phyloP scores from a whole-genome alignment of 441 rosid genomes.

The Erodium texanum region DNA sequence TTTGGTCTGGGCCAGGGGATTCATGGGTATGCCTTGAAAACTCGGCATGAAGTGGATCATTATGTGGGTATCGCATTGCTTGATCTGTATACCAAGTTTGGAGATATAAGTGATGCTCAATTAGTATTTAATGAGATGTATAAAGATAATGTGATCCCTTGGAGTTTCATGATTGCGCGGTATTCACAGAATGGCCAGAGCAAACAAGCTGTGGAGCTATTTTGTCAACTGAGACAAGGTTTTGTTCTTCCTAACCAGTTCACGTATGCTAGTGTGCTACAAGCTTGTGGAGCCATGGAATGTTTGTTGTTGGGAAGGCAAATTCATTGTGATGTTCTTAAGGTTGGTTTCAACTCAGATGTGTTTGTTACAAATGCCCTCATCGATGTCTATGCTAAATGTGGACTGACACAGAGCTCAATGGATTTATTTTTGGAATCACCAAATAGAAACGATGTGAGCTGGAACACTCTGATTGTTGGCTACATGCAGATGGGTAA shows the following conservation, averaged over 20 bases:
- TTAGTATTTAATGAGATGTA: conserved; percentile 63
- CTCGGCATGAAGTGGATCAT: conserved; percentile 42
- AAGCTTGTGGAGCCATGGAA: conserved; percentile 54
- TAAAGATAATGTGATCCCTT: conserved; percentile 58
- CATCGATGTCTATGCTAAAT: conserved; percentile 64
- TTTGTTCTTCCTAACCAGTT: conserved; percentile 64
- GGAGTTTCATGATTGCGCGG: conserved; percentile 89
- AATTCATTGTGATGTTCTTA: conserved; percentile 51
- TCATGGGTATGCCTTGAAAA: conserved; percentile 61
- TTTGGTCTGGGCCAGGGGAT: conserved; percentile 43
- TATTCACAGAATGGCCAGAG: conserved; percentile 52
- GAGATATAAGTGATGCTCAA: conserved; percentile 35
- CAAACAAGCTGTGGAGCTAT: conserved; percentile 48
- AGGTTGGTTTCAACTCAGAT: conserved; percentile 40
- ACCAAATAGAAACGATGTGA: conserved; percentile 46
- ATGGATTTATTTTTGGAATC: conserved; percentile 47
- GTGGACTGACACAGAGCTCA: conserved; percentile 53
- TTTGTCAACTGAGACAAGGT: conserved; percentile 55
- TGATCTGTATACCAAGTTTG: conserved; percentile 53
- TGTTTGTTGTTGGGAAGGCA: conserved; percentile 49
- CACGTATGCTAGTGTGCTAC: conserved; percentile 61
- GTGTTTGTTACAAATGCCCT: conserved; percentile 59
- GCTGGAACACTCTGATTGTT: conserved; percentile 81
- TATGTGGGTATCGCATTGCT: conserved; percentile 63
- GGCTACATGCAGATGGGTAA: conserved; percentile 50